Evolutionary conservation across 2,329 filamentous ascomycete genomes (phyloP), one percentile per base, ranked within the genome.

Genomic region (Colletotrichum cereale): DNA sequence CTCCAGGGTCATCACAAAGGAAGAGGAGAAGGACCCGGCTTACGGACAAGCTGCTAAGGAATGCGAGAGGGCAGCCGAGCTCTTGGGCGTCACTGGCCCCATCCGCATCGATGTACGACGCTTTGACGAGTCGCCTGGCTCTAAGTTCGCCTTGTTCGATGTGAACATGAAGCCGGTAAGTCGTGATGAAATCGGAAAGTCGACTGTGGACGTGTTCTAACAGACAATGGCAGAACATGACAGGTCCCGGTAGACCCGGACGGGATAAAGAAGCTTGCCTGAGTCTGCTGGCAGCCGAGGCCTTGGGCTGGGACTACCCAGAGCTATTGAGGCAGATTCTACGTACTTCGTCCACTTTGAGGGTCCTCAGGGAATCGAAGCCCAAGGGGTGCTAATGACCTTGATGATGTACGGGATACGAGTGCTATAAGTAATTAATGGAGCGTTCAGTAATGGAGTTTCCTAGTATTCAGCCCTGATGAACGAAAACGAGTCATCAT

Each of bases 161-260:
- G 79, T 87, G 16, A 87, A 87, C 66, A 85, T 87, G 82, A 86
- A 87, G 75, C 85, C 85, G 21, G 83, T 85, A 75, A 78, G 82
- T 78, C 21, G 5, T 2, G 2, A 7, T 3, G 2, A 8, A 5
- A 5, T 24, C 21, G 5, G 4, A 34, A 3, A 18, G 7, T 5
- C 2, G 1, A 11, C 18, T 3, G n/a, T 42, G 29, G 44, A 58
- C 2, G 1, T n/a, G 1, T 1, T n/a, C 3, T 50, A 21, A 34
- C 26, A n/a, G n/a, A 24, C 3, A 31, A 18, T 24, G 1, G 26
- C 8, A 78, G 76, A 77, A 78, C 36, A 76, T 77, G 74, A 77
- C 77, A 78, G 85, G 84, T 0, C 83, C 84, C 3, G 85, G 84
- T 3, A 78, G 84, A 18, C 83, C 84, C 0, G 84, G 84, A 0